A percentile compares a stretch with the other conserved stretches of the same genome.
phyloP scores from a whole-genome alignment of 2,329 filamentous ascomycete genomes.

The Calonectria naviculata region DNA sequence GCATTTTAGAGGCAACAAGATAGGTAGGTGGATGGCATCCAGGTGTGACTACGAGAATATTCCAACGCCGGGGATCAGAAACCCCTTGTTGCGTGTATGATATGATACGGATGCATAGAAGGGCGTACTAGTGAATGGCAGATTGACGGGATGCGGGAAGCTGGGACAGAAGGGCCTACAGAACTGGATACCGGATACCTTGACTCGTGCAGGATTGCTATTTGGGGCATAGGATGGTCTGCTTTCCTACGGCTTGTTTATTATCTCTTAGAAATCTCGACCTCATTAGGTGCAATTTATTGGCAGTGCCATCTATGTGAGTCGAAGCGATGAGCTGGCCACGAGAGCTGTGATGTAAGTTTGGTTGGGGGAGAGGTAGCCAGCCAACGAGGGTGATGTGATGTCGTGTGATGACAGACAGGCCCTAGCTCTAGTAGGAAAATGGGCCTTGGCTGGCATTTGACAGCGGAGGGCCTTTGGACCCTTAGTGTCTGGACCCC shows the following conservation, averaged over 20 bases:
- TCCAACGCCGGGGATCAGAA: not conserved
- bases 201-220: not conserved
- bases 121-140: not conserved
- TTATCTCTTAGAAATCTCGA: slow-evolving; percentile 14
- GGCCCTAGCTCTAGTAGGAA: not conserved
- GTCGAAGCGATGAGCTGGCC: not conserved
- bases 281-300: not conserved
- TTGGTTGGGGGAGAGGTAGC: not conserved
- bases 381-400: too few relatives aligned
- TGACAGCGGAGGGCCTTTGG: not conserved
- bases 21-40: not conserved
- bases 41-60: not conserved
- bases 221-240: not conserved
- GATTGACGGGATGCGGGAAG: slow-evolving; percentile 11
- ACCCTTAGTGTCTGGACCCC: not conserved
- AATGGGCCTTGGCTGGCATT: not conserved
- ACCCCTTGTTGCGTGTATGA: slow-evolving; percentile 10
- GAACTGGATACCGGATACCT: slow-evolving; percentile 14
- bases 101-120: not conserved
- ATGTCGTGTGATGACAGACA: not conserved
- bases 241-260: slow-evolving; percentile 4
- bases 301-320: not conserved
- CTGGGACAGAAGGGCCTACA: slow-evolving; percentile 15
- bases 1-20: slow-evolving; percentile 22
- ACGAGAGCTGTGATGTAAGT: not conserved